Evolutionary conservation across 768 basidiomycete species (phyloP), one percentile per base, ranked within the genome.

Genomic region (Pleurotus salmoneostramineus): DNA sequence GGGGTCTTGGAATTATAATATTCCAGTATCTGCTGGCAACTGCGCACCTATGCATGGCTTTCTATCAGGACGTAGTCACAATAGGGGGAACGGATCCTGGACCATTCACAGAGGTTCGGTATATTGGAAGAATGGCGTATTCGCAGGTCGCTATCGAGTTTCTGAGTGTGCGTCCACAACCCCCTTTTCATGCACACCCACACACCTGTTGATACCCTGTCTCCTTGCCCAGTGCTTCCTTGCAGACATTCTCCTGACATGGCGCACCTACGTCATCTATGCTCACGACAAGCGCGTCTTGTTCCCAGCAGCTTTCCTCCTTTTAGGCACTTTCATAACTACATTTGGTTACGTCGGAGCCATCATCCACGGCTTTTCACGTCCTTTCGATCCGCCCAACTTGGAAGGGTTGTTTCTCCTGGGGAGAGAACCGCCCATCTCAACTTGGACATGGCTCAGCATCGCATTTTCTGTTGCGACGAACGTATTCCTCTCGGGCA

Each of bases 251-350:
- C 52, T 55, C 21, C 52, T 55, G 5, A 31, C 40, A 55, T 55
- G 52, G 52, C 52, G 52, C 14, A 55, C 52, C 4, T 55, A 55
- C 17, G 52, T 55, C 21, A 55, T 55, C 36, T 55, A 55, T 33
- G 52, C 37, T 6, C 12, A 40, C 3, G 40, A 55, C 40, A 40
- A 40, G 14, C 52, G 52, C 15, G 37, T 55, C 37, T 27, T 55
- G 2, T 21, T 55, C 40, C 40, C 43, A 11, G 37, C 52, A 2
- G 15, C 15, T 4, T 27, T 55, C 36, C 52, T 55, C 52, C 40
- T 55, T n/a, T 3, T 43, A 4, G 52, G 37, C 14, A 55, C 52
- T 3, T 55, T 55, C 52, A 43, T 55, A n/a, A 11, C 52, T 5
- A 55, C 52, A 0, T 55, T 42, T 14, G 52, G 52, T n/a, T 55